phyloP scores from a whole-genome alignment of 2,329 filamentous ascomycete species.

The Paraphoma sp. region DNA sequence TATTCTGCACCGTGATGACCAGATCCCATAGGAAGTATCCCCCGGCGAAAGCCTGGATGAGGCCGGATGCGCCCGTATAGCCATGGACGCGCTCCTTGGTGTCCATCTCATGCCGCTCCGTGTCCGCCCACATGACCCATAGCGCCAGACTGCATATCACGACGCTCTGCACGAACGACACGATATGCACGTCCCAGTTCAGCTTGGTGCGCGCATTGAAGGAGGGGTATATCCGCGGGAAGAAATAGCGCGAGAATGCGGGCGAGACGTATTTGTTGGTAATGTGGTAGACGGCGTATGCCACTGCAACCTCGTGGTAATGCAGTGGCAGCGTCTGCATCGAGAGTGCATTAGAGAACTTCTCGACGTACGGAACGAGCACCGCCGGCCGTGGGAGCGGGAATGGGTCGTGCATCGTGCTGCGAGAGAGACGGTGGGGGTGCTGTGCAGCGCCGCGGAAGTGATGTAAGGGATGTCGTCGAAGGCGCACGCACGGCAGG shows the following conservation, averaged over 20 bases:
- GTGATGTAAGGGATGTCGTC: slow-evolving; percentile 11
- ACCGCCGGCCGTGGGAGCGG: slow-evolving; percentile 65
- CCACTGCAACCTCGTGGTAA: slow-evolving; percentile 75
- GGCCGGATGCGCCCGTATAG: slow-evolving; percentile 73
- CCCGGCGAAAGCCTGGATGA: slow-evolving; percentile 77
- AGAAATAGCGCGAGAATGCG: slow-evolving; percentile 65
- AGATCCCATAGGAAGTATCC: slow-evolving; percentile 90
- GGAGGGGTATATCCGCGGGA: slow-evolving; percentile 67
- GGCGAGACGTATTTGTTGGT: slow-evolving; percentile 73
- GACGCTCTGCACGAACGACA: slow-evolving; percentile 79
- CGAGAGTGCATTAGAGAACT: slow-evolving; percentile 66
- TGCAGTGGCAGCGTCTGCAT: slow-evolving; percentile 75
- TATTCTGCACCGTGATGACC: slow-evolving; percentile 69
- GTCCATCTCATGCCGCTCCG: slow-evolving; percentile 71
- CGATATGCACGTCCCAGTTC: slow-evolving; percentile 87
- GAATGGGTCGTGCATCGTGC: slow-evolving; percentile 75
- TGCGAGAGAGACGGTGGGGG: slow-evolving; percentile 8
- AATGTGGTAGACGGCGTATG: slow-evolving; percentile 71
- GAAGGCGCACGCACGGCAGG: slow-evolving; percentile 7
- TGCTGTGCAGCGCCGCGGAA: slow-evolving; percentile 8
- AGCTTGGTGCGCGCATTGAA: slow-evolving; percentile 70
- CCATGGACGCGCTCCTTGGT: slow-evolving; percentile 76
- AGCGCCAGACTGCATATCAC: slow-evolving; percentile 76
- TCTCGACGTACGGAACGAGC: slow-evolving; percentile 64
- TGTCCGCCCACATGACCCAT: slow-evolving; percentile 72